phyloP scores from a whole-genome alignment of 306 rosid genomes.

The Vachellia collinsii region DNA sequence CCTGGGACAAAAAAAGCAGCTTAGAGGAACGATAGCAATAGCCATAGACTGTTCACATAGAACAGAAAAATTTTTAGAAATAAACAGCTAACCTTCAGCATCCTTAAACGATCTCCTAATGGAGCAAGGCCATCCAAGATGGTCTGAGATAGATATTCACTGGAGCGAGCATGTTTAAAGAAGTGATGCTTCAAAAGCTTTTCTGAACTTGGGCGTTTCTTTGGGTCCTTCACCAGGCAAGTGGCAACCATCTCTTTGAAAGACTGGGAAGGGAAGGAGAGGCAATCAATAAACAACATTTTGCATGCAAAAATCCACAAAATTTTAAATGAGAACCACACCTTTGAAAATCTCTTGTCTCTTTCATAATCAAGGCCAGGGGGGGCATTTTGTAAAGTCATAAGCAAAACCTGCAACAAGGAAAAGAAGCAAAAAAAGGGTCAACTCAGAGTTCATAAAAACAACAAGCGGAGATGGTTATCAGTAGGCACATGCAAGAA shows the following conservation, averaged over 20 bases:
- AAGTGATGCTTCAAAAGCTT: conserved; percentile 90
- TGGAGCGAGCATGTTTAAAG: conserved; percentile 76
- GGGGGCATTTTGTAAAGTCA: conserved; percentile 97
- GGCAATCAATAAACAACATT: conserved; percentile 39
- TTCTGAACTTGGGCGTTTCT: conserved; percentile 91
- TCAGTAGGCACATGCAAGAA: conserved; percentile 21
- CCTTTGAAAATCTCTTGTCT: conserved; percentile 97
- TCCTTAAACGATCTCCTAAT: conserved; percentile 83
- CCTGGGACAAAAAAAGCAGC: conserved; percentile 52
- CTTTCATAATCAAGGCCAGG: conserved; percentile 98
- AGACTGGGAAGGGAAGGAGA: conserved; percentile 57
- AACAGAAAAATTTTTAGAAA: conserved; percentile 30
- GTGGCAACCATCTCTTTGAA: conserved; percentile 90
- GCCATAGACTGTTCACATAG: conserved; percentile 20
- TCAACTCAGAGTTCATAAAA: conserved; percentile 28
- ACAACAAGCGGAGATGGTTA: conserved; percentile 26
- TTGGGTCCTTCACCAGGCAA: conserved; percentile 97
- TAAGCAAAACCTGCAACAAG: conserved; percentile 83
- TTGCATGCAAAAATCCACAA: conserved; percentile 21
- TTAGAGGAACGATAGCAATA: conserved; percentile 31
- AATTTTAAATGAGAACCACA: conserved; percentile 49
- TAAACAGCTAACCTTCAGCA: conserved; percentile 69
- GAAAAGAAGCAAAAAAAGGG: conserved; percentile 24
- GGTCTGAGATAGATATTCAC: conserved; percentile 64
- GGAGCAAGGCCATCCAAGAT: conserved; percentile 82